Evolutionary conservation across 352 stramenopile genomes (phyloP), one percentile per base, ranked within the genome.

Genomic region (Thalassiosira livingstoniorum): DNA sequence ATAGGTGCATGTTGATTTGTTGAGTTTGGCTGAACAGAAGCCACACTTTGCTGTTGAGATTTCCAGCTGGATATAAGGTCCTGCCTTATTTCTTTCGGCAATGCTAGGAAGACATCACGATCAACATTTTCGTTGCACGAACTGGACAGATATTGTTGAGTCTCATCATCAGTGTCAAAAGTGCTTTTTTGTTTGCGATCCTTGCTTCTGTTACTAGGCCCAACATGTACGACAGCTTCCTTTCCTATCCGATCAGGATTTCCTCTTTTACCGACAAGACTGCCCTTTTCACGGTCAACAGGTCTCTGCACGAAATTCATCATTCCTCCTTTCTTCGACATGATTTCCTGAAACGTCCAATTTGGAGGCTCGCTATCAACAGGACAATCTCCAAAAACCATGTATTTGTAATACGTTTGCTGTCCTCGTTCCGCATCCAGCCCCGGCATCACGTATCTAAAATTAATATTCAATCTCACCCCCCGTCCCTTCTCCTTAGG

Each of bases 341-440:
- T 66, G 7, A 77, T 77, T 18, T 69, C 35, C 25, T 69, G 31
- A 62, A 69, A 77, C 15, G 53, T 69, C 57, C 55, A 77, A 10
- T 51, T 51, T 1, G 42, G 42, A 21, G 55, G 55, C 15, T 73
- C n/a, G 7, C 31, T 13, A 45, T 72, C 43, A 15, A 74, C 39
- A 0, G 65, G 65, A 29, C 53, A 58, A 63, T 82, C 75, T 7
- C 75, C 75, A 64, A 65, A 78, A 47, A 82, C 75, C 75, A 82
- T 82, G 57, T 82, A 82, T 39, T 82, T 82, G 54, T 82, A 82
- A 73, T 82, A 82, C 4, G 64, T 82, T 27, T 15, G 39, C 43
- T 82, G 75, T 27, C 75, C 75, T 27, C 54, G 35, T 21, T 76
- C 75, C 31, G 66, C 57, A 73, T 82, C 75, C 32, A 54, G 0